Percentiles rank a stretch among this genome's conserved stretches.
These are phyloP conservation scores for Phytophthora foliorum DNA, from an alignment of 352 stramenopile genomes.

Conservation along the genomic window DNA sequence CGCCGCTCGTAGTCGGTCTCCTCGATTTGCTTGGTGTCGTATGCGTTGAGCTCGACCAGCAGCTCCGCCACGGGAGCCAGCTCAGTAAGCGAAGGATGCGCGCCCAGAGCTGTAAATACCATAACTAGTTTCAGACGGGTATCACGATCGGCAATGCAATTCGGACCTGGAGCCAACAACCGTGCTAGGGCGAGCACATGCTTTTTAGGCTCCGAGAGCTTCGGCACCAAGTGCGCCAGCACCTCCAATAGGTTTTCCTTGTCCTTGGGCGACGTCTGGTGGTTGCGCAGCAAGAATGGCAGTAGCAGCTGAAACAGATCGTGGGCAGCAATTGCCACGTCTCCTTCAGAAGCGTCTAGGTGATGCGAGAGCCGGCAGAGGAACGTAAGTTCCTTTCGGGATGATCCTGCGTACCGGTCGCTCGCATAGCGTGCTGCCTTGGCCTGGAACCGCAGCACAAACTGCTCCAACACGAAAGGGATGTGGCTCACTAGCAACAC, in stretches of 20 bases:
- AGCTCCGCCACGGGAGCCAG: slow-evolving; percentile 57
- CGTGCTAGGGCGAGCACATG: slow-evolving; percentile 84
- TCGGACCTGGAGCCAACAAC: slow-evolving; percentile 76
- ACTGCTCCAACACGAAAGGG: slow-evolving; percentile 81
- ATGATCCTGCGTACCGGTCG: slow-evolving; percentile 83
- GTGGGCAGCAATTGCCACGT: slow-evolving; percentile 54
- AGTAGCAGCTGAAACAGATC: slow-evolving; percentile 89
- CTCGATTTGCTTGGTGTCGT: slow-evolving; percentile 82
- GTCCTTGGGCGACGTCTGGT: slow-evolving; percentile 76
- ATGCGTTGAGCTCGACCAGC: slow-evolving; percentile 77
- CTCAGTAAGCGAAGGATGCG: slow-evolving; percentile 42
- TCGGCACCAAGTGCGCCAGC: slow-evolving; percentile 76
- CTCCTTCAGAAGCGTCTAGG: slow-evolving; percentile 51
- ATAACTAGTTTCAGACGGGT: slow-evolving; percentile 71
- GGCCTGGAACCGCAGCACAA: slow-evolving; percentile 84
- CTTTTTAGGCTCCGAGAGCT: slow-evolving; percentile 76
- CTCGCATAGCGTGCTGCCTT: slow-evolving; percentile 81
- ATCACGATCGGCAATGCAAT: slow-evolving; percentile 72
- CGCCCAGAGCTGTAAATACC: slow-evolving; percentile 76
- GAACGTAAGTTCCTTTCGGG: slow-evolving; percentile 84
- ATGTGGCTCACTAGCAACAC: slow-evolving; percentile 75
- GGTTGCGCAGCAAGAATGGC: slow-evolving; percentile 87
- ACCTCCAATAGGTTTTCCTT: slow-evolving; percentile 88
- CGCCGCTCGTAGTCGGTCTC: slow-evolving; percentile 88
- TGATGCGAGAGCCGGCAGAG: slow-evolving; percentile 81